A percentile compares a stretch with the other conserved stretches of the same genome.
phyloP scores from a whole-genome alignment of 805 yeast species.

The Kuraishia ogatae region DNA sequence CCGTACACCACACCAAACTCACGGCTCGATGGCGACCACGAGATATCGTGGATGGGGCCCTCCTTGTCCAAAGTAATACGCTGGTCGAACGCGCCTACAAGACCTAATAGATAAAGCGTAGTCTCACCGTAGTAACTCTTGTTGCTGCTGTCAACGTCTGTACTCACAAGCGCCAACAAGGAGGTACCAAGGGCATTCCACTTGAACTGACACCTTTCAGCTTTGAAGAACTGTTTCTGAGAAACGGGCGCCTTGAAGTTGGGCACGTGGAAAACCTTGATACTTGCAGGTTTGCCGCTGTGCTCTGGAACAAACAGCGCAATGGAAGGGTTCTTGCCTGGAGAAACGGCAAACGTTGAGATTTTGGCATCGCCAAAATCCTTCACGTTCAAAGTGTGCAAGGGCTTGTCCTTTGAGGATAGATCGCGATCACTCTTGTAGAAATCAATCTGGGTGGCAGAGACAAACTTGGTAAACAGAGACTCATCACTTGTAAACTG shows the following conservation, averaged over 20 bases:
- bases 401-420: slow-evolving; percentile 36
- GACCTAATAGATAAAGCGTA: slow-evolving; percentile 80
- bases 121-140: slow-evolving; percentile 97
- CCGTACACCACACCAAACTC: slow-evolving; percentile 98
- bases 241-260: slow-evolving; percentile 71
- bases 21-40: slow-evolving; percentile 94
- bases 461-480: slow-evolving; percentile 46
- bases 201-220: slow-evolving; percentile 83
- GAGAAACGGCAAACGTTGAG: slow-evolving; percentile 55
- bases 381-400: slow-evolving; percentile 49
- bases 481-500: slow-evolving; percentile 81
- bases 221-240: slow-evolving; percentile 86
- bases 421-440: slow-evolving; percentile 37
- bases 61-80: slow-evolving; percentile 82
- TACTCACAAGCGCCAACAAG: slow-evolving; percentile 82
- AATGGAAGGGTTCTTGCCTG: slow-evolving; percentile 83
- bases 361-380: slow-evolving; percentile 32
- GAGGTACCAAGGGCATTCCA: slow-evolving; percentile 97
- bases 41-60: slow-evolving; percentile 95
- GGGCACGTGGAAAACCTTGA: slow-evolving; percentile 76
- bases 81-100: slow-evolving; percentile 87
- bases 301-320: slow-evolving; percentile 88
- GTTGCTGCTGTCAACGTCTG: slow-evolving; percentile 92
- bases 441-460: slow-evolving; percentile 57
- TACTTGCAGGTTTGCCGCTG: slow-evolving; percentile 82